Evolutionary conservation across 2,329 filamentous ascomycete species (phyloP).

Genomic region (Fusarium falciforme): DNA sequence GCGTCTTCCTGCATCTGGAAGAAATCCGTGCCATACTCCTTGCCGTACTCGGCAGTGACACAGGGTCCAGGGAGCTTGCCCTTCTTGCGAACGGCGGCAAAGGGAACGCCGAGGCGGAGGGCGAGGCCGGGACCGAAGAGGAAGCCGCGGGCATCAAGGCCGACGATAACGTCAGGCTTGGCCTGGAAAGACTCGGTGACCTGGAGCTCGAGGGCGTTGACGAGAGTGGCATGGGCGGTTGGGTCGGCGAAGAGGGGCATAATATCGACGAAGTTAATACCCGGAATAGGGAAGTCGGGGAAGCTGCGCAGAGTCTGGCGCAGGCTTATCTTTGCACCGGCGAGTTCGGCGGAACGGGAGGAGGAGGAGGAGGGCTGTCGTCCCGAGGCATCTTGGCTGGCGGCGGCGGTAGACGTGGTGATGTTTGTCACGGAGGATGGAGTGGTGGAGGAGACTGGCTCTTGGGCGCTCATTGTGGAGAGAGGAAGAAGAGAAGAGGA

Average conservation of each 20-base stretch:
- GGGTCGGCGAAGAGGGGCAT: conserved; percentile 92
- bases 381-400: conserved; percentile 69
- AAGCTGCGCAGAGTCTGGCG: conserved; percentile 82
- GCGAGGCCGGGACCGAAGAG: conserved; percentile 93
- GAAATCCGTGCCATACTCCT: conserved; percentile 95
- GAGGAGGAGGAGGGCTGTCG: conserved; percentile 71
- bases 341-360: conserved; percentile 72
- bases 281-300: conserved; percentile 89
- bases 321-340: conserved; percentile 78
- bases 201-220: conserved; percentile 88
- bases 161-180: conserved; percentile 90
- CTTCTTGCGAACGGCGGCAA: conserved; percentile 93
- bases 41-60: conserved; percentile 86
- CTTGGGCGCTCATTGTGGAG: conserved; percentile 50
- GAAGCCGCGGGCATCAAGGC: conserved; percentile 93
- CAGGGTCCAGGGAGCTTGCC: conserved; percentile 95
- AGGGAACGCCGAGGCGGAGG: conserved; percentile 82
- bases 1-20: conserved; percentile 96
- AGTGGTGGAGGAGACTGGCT: conserved; percentile 41
- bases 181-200: conserved; percentile 72
- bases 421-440: conserved; percentile 43
- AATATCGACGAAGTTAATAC: conserved; percentile 98
- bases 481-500: conserved; percentile 41
- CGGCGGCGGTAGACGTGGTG: conserved; percentile 44
- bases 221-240: conserved; percentile 77